phyloP scores from a whole-genome alignment of 2,329 filamentous ascomycete species.

The Sphaceloma murrayae region DNA sequence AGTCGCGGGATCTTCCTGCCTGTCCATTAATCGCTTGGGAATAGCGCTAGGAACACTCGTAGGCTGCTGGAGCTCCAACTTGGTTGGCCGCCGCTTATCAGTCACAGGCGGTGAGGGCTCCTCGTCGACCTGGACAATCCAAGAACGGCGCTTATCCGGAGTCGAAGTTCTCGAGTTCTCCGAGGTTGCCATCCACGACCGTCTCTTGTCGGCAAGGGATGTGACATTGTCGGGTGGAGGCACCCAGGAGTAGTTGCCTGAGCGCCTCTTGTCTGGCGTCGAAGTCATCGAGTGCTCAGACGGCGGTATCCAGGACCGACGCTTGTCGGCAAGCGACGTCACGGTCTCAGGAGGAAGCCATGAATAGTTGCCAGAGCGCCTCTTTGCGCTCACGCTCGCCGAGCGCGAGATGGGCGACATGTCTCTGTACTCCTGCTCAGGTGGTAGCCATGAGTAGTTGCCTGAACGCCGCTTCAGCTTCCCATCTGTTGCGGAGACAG shows the following conservation, averaged over 20 bases:
- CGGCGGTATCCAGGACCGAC: not conserved
- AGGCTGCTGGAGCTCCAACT: not conserved
- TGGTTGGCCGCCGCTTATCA: not conserved
- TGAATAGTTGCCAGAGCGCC: not conserved
- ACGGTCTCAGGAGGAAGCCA: not conserved
- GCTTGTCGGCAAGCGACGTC: not conserved
- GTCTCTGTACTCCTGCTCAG: slow-evolving; percentile 7
- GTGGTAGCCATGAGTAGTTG: slow-evolving; percentile 9
- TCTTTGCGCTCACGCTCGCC: slow-evolving; percentile 1
- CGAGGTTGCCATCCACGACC: not conserved
- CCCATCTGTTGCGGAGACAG: not conserved
- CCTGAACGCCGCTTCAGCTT: slow-evolving; percentile 8
- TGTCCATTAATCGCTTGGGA: slow-evolving; percentile 4
- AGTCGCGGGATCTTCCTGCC: slow-evolving; percentile 3
- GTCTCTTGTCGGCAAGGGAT: not conserved
- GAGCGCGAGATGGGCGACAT: slow-evolving; percentile 7
- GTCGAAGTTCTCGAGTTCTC: not conserved
- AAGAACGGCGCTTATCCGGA: slow-evolving; percentile 3
- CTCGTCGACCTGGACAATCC: not conserved
- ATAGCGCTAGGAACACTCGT: slow-evolving; percentile 2
- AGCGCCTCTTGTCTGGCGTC: not conserved
- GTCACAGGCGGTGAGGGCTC: not conserved
- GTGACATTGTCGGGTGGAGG: slow-evolving; percentile 1
- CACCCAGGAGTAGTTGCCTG: slow-evolving; percentile 5
- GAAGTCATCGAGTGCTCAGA: not conserved